Evolutionary conservation across 164 flowering plant genomes (phyloP), one percentile per base, ranked within the genome.

Genomic region (Vitis amurensis): DNA sequence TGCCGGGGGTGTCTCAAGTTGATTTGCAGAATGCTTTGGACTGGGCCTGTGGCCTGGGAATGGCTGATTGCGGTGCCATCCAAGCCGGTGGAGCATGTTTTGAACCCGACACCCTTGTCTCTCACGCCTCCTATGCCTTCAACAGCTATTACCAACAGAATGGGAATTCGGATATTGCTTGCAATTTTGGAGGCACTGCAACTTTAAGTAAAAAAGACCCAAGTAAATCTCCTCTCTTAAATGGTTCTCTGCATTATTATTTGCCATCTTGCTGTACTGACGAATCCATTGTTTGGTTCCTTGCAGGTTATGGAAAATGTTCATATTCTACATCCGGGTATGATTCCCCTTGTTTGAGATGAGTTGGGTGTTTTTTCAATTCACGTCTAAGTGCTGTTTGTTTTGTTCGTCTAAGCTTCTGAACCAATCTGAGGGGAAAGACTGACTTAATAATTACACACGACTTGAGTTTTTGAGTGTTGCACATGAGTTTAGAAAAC

Each of bases 51-150:
- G 98, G 99, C 0, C 30, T 74, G 30, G 99, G 99, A 1, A 77
- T 50, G 83, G 85, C 89, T 0, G 88, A 95, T 49, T 95, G 99
- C 72, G 31, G 68, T 2, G 73, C 86, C 0, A 86, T 92, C 56
- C 87, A 83, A 64, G 19, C 75, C 1, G 87, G 85, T 8, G 91
- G 91, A 8, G 58, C 72, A 7, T 95, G 99, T 74, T 95, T 71
- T 50, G 72, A 89, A n/a, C 98, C 99, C 1, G 81, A 95, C 73
- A 89, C 89, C 0, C 85, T 95, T 4, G 53, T 85, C 55, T 86
- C 97, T 51, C 99, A 95, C 70, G 99, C 98, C 9, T 95, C 99
- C 1, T 95, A 68, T 74, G 98, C 98, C 17, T 95, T 92, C 88
- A 95, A 95, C 63, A 74, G 31, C 72, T 95, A 95, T 53, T 95